Conservation (phyloP, 176 grass and related monocot species). For the Oryza punctata region DNA sequence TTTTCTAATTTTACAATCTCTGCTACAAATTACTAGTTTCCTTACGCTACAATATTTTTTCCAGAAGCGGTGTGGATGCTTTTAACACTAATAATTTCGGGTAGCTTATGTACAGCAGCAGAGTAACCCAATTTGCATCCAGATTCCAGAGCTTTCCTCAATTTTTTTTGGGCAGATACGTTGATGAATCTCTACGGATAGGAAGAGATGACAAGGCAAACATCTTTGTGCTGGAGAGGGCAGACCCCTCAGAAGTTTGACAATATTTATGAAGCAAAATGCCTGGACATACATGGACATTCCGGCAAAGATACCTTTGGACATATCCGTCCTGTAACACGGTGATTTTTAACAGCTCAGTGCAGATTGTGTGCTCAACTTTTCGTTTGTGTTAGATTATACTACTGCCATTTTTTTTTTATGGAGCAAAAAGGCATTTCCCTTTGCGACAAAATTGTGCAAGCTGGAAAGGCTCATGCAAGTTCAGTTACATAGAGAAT, state of each 20-base stretch:
- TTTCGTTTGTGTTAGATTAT: conserved; percentile 12
- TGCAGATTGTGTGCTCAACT: background rate
- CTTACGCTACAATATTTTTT: background rate
- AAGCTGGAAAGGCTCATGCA: background rate
- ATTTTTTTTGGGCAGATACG: conserved; percentile 57
- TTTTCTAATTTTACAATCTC: background rate
- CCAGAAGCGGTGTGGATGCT: background rate
- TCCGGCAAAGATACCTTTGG: background rate
- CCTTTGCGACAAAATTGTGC: background rate
- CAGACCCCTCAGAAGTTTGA: conserved; percentile 47
- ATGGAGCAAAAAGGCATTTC: background rate
- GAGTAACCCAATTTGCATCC: too few relatives aligned
- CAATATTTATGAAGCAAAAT: conserved; percentile 4
- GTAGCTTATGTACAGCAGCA: background rate
- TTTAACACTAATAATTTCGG: background rate
- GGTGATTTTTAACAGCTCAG: background rate
- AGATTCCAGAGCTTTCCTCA: conserved; percentile 5
- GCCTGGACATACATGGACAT: background rate
- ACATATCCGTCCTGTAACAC: background rate
- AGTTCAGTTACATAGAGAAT: conserved; percentile 22
- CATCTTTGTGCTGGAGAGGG: conserved; percentile 86
- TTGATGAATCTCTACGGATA: conserved; percentile 70
- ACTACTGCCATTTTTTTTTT: conserved; percentile 12
- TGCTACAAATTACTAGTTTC: background rate
- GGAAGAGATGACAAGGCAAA: conserved; percentile 93